Percentiles rank a stretch among this genome's conserved stretches.
Evolutionary conservation across 2,329 filamentous ascomycete species (phyloP).

Genomic region (Fusarium penzigii): DNA sequence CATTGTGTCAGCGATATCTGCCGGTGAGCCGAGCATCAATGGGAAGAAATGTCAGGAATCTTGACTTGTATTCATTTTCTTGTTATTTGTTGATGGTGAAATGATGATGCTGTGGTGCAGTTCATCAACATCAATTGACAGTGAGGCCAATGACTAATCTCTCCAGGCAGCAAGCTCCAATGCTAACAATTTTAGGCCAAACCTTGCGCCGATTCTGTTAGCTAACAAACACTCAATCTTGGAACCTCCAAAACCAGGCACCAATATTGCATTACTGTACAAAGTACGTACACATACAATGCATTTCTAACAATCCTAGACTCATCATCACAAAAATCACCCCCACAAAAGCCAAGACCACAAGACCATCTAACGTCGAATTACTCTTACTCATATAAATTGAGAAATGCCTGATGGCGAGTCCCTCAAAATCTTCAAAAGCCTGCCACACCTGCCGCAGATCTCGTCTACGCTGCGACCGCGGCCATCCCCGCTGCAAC

Average conservation of each 20-base stretch:
- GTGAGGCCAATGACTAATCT: background rate
- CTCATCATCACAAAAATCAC: background rate
- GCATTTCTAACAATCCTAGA: too few relatives aligned
- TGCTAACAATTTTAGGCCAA: background rate
- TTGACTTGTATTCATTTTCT: too few relatives aligned
- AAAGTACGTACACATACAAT: too few relatives aligned
- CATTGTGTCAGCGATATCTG: background rate
- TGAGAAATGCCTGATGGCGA: background rate
- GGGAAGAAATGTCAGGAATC: too few relatives aligned
- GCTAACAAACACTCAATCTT: background rate
- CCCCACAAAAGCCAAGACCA: background rate
- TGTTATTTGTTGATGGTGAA: too few relatives aligned
- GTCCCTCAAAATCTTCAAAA: slow-evolving; percentile 17
- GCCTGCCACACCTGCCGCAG: slow-evolving; percentile 55
- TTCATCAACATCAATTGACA: too few relatives aligned
- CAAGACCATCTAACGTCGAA: background rate
- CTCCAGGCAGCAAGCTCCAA: background rate
- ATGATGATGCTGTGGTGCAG: too few relatives aligned
- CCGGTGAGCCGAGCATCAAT: too few relatives aligned
- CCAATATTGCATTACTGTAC: background rate
- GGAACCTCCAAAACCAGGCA: background rate
- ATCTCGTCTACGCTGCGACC: slow-evolving; percentile 53
- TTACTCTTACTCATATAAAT: background rate
- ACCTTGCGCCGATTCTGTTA: background rate
- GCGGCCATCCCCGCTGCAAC: slow-evolving; percentile 49